Evolutionary conservation across 345 rosid species (phyloP).

Genomic region (Cardamine resedifolia): DNA sequence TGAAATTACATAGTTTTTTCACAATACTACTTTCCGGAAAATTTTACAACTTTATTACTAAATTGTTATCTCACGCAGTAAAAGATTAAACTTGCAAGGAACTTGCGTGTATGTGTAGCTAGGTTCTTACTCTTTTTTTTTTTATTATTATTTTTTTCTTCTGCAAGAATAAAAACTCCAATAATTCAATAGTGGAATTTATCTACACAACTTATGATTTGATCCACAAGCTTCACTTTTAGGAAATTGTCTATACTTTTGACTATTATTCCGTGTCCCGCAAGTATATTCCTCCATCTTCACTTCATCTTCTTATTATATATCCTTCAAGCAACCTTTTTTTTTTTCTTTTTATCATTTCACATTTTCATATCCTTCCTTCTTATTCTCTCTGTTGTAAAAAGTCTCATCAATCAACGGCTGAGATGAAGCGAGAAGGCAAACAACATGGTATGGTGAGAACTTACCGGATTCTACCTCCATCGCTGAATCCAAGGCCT

Average conservation of each 20-base stretch:
- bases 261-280: slow-evolving; percentile 38
- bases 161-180: background rate
- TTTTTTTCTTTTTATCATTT: background rate
- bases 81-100: background rate
- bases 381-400: slow-evolving; percentile 4
- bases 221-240: slow-evolving; percentile 34
- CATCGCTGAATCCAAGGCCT: slow-evolving; percentile 46
- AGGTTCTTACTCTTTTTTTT: background rate
- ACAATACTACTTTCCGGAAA: too few relatives aligned
- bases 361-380: slow-evolving; percentile 10
- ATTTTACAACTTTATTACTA: too few relatives aligned
- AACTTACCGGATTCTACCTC: slow-evolving; percentile 47
- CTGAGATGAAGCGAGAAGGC: slow-evolving; percentile 69
- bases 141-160: background rate
- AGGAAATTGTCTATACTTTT: slow-evolving; percentile 13
- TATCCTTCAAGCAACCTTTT: slow-evolving; percentile 33
- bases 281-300: slow-evolving; percentile 34
- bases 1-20: too few relatives aligned
- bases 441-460: slow-evolving; percentile 74
- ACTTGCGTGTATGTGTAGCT: slow-evolving; percentile 3
- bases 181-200: slow-evolving; percentile 15
- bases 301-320: slow-evolving; percentile 10
- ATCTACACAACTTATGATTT: slow-evolving; percentile 34
- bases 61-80: background rate
- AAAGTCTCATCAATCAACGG: slow-evolving; percentile 14